Percentiles rank a stretch among this genome's conserved stretches.
These are phyloP conservation scores for Yarrowia sp. DNA, from an alignment of 805 yeast genomes.

Conservation along the genomic window DNA sequence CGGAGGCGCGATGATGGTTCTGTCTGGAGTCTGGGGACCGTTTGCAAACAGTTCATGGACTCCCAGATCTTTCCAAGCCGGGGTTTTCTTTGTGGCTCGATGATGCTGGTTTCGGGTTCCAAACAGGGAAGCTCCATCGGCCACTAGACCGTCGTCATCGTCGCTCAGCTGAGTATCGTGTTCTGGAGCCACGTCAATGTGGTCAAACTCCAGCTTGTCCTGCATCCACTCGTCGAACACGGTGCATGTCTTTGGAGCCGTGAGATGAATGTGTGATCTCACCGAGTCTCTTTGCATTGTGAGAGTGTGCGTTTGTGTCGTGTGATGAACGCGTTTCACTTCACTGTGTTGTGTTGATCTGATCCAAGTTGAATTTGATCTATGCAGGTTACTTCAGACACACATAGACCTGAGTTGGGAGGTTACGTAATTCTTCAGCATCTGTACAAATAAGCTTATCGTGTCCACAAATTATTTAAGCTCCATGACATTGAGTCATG, in stretches of 20 bases:
- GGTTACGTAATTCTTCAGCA: constrained; percentile 4
- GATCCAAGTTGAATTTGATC: not conserved
- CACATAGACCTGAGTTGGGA: not conserved
- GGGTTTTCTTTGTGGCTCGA: constrained; percentile 35
- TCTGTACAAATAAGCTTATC: constrained; percentile 8
- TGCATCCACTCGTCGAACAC: constrained; percentile 48
- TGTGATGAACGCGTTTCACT: not conserved
- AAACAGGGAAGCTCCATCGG: constrained; percentile 44
- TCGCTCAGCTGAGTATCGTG: constrained; percentile 43
- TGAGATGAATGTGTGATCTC: constrained; percentile 48
- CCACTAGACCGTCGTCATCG: constrained; percentile 45
- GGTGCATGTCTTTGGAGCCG: constrained; percentile 45
- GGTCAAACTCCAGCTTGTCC: constrained; percentile 47
- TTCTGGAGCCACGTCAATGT: constrained; percentile 44
- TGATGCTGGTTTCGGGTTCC: constrained; percentile 40
- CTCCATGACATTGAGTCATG: not conserved
- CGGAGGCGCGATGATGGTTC: constrained; percentile 31
- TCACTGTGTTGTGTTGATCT: not conserved
- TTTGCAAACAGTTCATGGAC: constrained; percentile 41
- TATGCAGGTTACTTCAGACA: constrained; percentile 3
- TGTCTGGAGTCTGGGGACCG: constrained; percentile 30
- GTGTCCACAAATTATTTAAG: constrained; percentile 14
- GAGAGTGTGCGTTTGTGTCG: not conserved
- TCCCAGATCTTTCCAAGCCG: constrained; percentile 45
- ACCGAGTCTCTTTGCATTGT: constrained; percentile 47